Evolutionary conservation across 805 yeast species (phyloP).

Genomic region (Candida sonorensis): DNA sequence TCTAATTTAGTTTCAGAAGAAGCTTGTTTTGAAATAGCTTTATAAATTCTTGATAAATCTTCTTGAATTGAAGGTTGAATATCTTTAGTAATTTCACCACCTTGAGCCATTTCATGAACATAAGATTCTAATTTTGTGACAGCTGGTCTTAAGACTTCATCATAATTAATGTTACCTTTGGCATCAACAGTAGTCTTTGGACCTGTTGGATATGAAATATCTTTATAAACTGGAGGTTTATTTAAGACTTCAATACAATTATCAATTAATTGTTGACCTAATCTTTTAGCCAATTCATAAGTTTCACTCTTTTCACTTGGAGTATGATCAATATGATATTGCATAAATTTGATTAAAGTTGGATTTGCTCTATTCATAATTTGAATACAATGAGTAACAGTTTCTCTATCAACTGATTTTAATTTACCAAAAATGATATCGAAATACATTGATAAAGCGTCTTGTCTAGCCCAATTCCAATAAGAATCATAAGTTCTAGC

Average conservation of each 20-base stretch:
- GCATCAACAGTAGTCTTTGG: conserved; percentile 86
- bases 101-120: conserved; percentile 93
- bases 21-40: conserved; percentile 72
- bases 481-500: conserved; percentile 95
- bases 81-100: conserved; percentile 73
- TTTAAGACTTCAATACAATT: conserved; percentile 82
- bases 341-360: conserved; percentile 91
- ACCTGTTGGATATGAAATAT: conserved; percentile 89
- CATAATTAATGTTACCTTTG: conserved; percentile 80
- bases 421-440: conserved; percentile 94
- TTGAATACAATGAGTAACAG: conserved; percentile 91
- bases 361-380: conserved; percentile 97
- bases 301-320: conserved; percentile 88
- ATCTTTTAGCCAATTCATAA: conserved; percentile 78
- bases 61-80: conserved; percentile 74
- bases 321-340: conserved; percentile 79
- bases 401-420: conserved; percentile 89
- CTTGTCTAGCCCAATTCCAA: conserved; percentile 99
- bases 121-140: conserved; percentile 94
- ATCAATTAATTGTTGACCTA: conserved; percentile 91
- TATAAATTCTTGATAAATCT: conserved; percentile 77
- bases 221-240: conserved; percentile 90
- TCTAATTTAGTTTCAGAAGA: conserved; percentile 62
- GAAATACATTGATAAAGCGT: conserved; percentile 85
- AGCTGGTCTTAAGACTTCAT: conserved; percentile 81